Evolutionary conservation across 2,329 filamentous ascomycete genomes (phyloP).

Genomic region (Lithohypha guttulata): DNA sequence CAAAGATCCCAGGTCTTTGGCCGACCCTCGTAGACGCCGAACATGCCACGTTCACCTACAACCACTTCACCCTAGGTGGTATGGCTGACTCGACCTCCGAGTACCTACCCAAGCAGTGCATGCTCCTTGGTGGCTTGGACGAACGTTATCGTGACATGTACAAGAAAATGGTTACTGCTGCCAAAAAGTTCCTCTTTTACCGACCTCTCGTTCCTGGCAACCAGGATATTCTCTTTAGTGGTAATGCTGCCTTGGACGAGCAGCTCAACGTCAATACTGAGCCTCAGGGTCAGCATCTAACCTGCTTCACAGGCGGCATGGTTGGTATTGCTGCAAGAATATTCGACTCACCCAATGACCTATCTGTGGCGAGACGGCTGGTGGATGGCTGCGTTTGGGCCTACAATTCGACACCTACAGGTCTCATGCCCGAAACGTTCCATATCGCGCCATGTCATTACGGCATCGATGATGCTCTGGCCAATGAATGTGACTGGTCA

Average conservation of each 20-base stretch:
- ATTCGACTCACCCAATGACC: slow-evolving; percentile 43
- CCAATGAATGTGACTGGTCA: slow-evolving; percentile 31
- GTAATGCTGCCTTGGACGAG: slow-evolving; percentile 32
- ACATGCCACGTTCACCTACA: slow-evolving; percentile 32
- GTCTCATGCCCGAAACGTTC: slow-evolving; percentile 53
- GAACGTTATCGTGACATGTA: slow-evolving; percentile 58
- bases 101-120: slow-evolving; percentile 53
- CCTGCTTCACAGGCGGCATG: slow-evolving; percentile 62
- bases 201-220: slow-evolving; percentile 60
- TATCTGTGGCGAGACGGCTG: slow-evolving; percentile 47
- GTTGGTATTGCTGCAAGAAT: slow-evolving; percentile 57
- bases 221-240: slow-evolving; percentile 56
- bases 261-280: slow-evolving; percentile 22
- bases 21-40: slow-evolving; percentile 44
- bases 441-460: slow-evolving; percentile 35
- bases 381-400: slow-evolving; percentile 54
- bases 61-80: slow-evolving; percentile 43
- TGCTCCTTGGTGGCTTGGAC: slow-evolving; percentile 65
- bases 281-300: slow-evolving; percentile 47
- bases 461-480: slow-evolving; percentile 26
- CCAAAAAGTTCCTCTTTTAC: slow-evolving; percentile 65
- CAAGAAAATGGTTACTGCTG: slow-evolving; percentile 53
- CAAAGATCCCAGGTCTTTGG: slow-evolving; percentile 53
- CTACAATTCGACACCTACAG: slow-evolving; percentile 46
- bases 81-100: slow-evolving; percentile 49